Base-by-base conservation (phyloP, 768 basidiomycete genomes). In the Scleroderma bovista region DNA sequence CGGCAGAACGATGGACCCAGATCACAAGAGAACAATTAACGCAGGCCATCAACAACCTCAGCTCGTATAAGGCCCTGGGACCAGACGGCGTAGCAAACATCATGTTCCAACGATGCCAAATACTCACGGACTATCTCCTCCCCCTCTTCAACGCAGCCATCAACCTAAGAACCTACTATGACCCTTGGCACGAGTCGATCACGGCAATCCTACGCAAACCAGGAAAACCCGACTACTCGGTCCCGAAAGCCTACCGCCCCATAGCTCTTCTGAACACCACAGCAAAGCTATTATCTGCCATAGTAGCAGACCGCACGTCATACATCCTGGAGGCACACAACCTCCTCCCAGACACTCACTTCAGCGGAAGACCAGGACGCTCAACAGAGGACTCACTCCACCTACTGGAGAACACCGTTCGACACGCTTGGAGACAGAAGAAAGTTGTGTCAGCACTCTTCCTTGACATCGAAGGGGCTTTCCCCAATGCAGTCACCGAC, bases 381-480 rank as follows among this genome's bases (percentile, higher is more conserved):
- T 59, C 66, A 3, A 71, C 75, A 0, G 65, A 63, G 0, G 70
- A 76, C 53, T 63, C 72, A 0, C 32, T 72, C 3, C 61, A 67
- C 45, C 48, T 64, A 2, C 52, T 75, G 0, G 59, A 68, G 7
- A 46, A 67, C 3, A 61, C 53, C 13, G 60, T 77, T 24, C 69
- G 74, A 40, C 58, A 64, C 1, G 66, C 69, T 0, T 76, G 74
- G 75, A 38, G 65, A 0, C 42, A 48, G 4, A 46, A 54, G 0
- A 63, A 71, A 17, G 74, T 75, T 0, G 70, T 57, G 0, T 65
- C 64, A 1, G 57, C 65, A 0, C 65, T 75, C 0, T 75, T 72
- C 57, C 63, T 75, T 1, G 73, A 78, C 50, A 64, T 77, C 0
- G 60, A 74, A 56, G 74, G 68, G 0, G 72, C 75, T 2, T 77